Conservation (phyloP, 192 early-diverging fungal species). For the Coemansia sp. region DNA sequence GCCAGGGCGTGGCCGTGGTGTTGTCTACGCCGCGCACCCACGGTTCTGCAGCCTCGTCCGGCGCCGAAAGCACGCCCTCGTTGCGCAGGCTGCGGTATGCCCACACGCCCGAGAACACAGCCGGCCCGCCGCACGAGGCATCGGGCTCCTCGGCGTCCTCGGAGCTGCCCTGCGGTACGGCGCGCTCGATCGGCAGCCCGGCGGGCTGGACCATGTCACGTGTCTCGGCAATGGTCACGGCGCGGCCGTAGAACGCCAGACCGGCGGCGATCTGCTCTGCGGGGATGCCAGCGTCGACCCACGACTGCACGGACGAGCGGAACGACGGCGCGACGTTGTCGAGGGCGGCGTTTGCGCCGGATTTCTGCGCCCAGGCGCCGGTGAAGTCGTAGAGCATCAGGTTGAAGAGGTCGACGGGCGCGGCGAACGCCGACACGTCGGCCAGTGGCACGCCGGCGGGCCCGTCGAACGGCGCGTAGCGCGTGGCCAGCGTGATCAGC, state of each 20-base stretch:
- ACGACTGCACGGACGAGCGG: slow-evolving; percentile 46
- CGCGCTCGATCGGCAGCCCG: slow-evolving; percentile 17
- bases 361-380: slow-evolving; percentile 59
- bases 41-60: slow-evolving; percentile 49
- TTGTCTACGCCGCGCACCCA: slow-evolving; percentile 66
- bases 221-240: slow-evolving; percentile 48
- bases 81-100: slow-evolving; percentile 59
- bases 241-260: slow-evolving; percentile 62
- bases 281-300: slow-evolving; percentile 62
- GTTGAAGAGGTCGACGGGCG: slow-evolving; percentile 62
- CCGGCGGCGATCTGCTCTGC: slow-evolving; percentile 59
- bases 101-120: slow-evolving; percentile 64
- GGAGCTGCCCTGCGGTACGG: slow-evolving; percentile 56
- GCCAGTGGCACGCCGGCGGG: slow-evolving; percentile 42
- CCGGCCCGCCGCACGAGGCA: slow-evolving; percentile 38
- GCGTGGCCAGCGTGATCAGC: slow-evolving; percentile 62
- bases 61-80: slow-evolving; percentile 50
- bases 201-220: slow-evolving; percentile 21
- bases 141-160: slow-evolving; percentile 50
- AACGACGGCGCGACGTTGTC: slow-evolving; percentile 43
- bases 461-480: slow-evolving; percentile 61
- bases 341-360: slow-evolving; percentile 59
- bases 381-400: slow-evolving; percentile 70
- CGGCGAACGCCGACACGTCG: slow-evolving; percentile 60
- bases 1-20: slow-evolving; percentile 63